Evolutionary conservation across 345 rosid species (phyloP).

Genomic region (Sapria himalayana): DNA sequence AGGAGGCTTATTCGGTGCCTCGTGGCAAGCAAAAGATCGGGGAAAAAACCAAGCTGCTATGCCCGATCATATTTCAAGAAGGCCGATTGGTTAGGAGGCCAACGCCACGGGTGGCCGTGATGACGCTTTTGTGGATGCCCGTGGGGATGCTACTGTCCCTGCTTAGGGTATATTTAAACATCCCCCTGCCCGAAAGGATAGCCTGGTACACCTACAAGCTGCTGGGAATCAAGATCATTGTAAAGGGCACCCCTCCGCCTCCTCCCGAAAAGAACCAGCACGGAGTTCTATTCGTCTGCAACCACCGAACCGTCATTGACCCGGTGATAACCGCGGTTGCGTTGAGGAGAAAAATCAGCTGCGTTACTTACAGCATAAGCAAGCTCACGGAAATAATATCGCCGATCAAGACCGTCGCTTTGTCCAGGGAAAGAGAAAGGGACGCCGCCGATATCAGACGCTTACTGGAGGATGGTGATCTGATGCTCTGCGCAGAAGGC

Average conservation of each 20-base stretch:
- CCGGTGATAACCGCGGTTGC: slow-evolving; percentile 72
- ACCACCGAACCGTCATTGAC: slow-evolving; percentile 72
- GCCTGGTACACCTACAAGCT: slow-evolving; percentile 38
- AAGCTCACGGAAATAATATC: slow-evolving; percentile 69
- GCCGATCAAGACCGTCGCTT: slow-evolving; percentile 77
- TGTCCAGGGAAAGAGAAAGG: slow-evolving; percentile 59
- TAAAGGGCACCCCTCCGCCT: slow-evolving; percentile 59
- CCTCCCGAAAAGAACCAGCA: slow-evolving; percentile 48
- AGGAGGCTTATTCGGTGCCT: slow-evolving; percentile 62
- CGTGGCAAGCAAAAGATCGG: slow-evolving; percentile 43
- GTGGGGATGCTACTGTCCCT: slow-evolving; percentile 34
- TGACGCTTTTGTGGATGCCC: slow-evolving; percentile 53
- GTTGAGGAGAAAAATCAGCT: slow-evolving; percentile 67
- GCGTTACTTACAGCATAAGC: slow-evolving; percentile 91
- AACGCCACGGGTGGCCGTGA: slow-evolving; percentile 36
- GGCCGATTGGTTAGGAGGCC: slow-evolving; percentile 58
- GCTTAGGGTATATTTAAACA: slow-evolving; percentile 35
- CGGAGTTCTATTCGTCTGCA: slow-evolving; percentile 76
- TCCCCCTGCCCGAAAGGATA: slow-evolving; percentile 44
- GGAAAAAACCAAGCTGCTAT: slow-evolving; percentile 46
- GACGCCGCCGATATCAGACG: slow-evolving; percentile 61
- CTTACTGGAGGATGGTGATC: slow-evolving; percentile 67
- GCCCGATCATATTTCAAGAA: slow-evolving; percentile 55
- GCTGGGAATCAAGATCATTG: slow-evolving; percentile 29
- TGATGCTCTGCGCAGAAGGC: slow-evolving; percentile 90